A percentile compares a stretch with the other conserved stretches of the same genome.
phyloP scores from a whole-genome alignment of 2,329 filamentous ascomycete genomes.

The Diaporthe ampelina region DNA sequence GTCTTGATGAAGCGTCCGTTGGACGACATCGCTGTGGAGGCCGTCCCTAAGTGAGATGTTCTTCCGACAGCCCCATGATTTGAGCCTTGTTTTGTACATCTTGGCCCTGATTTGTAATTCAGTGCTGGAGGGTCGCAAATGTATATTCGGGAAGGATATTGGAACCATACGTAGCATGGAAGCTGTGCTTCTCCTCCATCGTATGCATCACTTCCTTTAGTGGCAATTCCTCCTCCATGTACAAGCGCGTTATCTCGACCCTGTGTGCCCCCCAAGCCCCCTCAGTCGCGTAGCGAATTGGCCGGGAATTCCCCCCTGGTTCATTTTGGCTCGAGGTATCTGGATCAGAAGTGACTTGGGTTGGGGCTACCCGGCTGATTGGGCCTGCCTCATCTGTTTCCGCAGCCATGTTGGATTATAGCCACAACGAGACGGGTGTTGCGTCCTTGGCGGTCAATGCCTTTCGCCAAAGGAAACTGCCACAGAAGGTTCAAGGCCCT shows the following conservation, averaged over 20 bases:
- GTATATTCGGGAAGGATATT: too few relatives aligned
- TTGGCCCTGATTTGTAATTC: neutral
- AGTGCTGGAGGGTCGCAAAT: neutral
- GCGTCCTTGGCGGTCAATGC: neutral
- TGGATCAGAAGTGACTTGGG: neutral
- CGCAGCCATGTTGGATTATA: neutral
- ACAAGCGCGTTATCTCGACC: neutral
- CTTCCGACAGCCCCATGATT: slow-evolving; percentile 3
- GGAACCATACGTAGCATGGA: neutral
- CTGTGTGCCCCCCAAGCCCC: too few relatives aligned
- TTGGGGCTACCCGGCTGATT: neutral
- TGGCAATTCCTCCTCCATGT: neutral
- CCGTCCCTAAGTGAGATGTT: slow-evolving; percentile 4
- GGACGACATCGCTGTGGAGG: neutral
- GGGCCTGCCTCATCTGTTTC: too few relatives aligned
- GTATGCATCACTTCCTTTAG: neutral
- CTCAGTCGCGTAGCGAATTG: neutral
- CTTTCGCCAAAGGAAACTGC: neutral
- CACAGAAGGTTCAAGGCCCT: too few relatives aligned
- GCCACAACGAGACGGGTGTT: neutral
- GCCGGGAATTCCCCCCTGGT: neutral
- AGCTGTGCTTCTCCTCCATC: neutral
- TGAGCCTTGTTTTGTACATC: slow-evolving; percentile 18
- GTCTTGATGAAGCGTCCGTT: neutral
- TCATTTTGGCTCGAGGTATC: neutral